Percentiles rank a stretch among this genome's conserved stretches.
Evolutionary conservation across 441 rosid species (phyloP).

Genomic region (Populus hybrid): DNA sequence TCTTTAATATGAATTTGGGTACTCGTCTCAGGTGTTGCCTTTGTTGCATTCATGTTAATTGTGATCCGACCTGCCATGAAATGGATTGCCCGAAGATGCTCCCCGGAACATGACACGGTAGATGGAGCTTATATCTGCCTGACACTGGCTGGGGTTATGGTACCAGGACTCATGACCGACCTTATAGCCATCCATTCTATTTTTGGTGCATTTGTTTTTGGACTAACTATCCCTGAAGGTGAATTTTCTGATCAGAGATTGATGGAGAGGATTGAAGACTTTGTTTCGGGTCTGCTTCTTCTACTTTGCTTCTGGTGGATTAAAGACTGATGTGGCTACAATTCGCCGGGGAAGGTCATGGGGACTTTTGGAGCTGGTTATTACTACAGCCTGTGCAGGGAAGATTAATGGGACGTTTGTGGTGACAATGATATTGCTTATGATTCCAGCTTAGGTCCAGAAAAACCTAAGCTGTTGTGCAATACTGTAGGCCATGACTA

Average conservation of each 20-base stretch:
- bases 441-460: not conserved
- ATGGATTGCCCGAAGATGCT: slow-evolving; percentile 16
- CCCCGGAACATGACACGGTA: not conserved
- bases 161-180: slow-evolving; percentile 11
- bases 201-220: slow-evolving; percentile 16
- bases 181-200: slow-evolving; percentile 19
- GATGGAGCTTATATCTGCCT: slow-evolving; percentile 14
- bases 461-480: too few relatives aligned
- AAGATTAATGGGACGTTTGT: slow-evolving; percentile 14
- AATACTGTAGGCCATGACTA: too few relatives aligned
- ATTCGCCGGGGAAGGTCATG: slow-evolving; percentile 6
- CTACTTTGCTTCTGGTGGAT: slow-evolving; percentile 14
- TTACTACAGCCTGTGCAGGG: slow-evolving; percentile 5
- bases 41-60: slow-evolving; percentile 28
- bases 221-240: slow-evolving; percentile 8
- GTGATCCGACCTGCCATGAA: slow-evolving; percentile 26
- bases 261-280: slow-evolving; percentile 10
- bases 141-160: slow-evolving; percentile 14
- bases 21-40: slow-evolving; percentile 26
- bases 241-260: slow-evolving; percentile 2
- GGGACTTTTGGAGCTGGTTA: slow-evolving; percentile 12
- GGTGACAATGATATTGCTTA: slow-evolving; percentile 1
- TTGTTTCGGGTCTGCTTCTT: slow-evolving; percentile 15
- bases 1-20: slow-evolving; percentile 28
- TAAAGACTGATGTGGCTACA: slow-evolving; percentile 6